phyloP scores from a whole-genome alignment of 31 red algal genomes.

The Porphyra umbilicalis region DNA sequence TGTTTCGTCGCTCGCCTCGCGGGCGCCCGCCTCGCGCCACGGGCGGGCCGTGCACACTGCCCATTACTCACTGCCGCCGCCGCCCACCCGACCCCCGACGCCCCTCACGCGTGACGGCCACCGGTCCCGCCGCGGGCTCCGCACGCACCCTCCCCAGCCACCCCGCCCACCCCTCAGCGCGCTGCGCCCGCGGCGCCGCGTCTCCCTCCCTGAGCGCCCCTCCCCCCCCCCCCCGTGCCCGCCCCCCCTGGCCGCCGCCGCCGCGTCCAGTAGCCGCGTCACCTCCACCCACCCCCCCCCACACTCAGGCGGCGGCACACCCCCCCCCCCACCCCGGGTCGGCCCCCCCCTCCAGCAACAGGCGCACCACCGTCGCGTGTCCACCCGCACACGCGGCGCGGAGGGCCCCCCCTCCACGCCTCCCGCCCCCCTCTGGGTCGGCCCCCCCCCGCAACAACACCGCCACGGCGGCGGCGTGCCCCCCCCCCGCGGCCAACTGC shows the following conservation, averaged over 20 bases:
- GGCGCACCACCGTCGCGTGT: background rate
- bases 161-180: too few species aligned
- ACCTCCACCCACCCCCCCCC: background rate
- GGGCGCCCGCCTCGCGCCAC: too few species aligned
- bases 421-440: background rate
- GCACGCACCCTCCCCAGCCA: too few species aligned
- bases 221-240: too few species aligned
- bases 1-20: too few species aligned
- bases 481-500: constrained; percentile 7
- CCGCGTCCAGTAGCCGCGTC: background rate
- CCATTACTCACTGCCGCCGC: too few species aligned
- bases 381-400: background rate
- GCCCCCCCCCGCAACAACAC: background rate
- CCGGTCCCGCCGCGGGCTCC: too few species aligned
- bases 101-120: too few species aligned
- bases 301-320: background rate
- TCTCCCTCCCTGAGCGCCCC: too few species aligned
- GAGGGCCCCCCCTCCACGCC: background rate
- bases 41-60: too few species aligned
- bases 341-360: background rate
- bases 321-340: background rate
- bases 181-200: too few species aligned
- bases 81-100: too few species aligned
- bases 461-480: background rate
- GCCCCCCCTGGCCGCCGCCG: background rate